phyloP scores from a whole-genome alignment of 176 grass and related monocot species.

The Pontederia paniculata region DNA sequence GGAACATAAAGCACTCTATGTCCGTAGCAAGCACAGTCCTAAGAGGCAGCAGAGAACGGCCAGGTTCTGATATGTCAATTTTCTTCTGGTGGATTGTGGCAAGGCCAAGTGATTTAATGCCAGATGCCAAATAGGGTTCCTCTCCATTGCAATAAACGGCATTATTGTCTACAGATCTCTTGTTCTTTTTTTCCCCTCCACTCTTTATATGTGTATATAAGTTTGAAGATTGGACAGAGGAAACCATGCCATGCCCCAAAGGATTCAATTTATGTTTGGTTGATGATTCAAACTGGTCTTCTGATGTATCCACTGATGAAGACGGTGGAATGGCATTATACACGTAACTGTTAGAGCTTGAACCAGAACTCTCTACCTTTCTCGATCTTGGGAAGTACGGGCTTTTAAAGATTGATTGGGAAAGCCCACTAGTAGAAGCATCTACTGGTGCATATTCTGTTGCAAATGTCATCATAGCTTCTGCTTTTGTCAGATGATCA shows the following conservation, averaged over 20 bases:
- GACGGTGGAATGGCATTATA: constrained; percentile 53
- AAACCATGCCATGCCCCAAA: constrained; percentile 11
- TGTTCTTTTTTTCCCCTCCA: constrained; percentile 42
- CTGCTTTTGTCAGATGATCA: constrained; percentile 73
- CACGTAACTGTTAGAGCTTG: constrained; percentile 70
- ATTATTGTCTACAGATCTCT: constrained; percentile 31
- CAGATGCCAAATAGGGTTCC: constrained; percentile 32
- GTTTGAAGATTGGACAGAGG: constrained; percentile 34
- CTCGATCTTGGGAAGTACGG: constrained; percentile 69
- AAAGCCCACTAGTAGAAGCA: constrained; percentile 26
- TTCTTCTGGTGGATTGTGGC: constrained; percentile 47
- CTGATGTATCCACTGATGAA: constrained; percentile 27
- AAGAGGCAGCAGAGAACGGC: constrained; percentile 56
- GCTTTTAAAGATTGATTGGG: constrained; percentile 46
- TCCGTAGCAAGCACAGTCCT: constrained; percentile 83
- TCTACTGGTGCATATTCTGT: constrained; percentile 90
- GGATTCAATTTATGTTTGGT: constrained; percentile 24
- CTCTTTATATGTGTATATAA: constrained; percentile 73
- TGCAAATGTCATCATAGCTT: constrained; percentile 91
- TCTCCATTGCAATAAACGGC: constrained; percentile 43
- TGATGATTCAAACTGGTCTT: constrained; percentile 52
- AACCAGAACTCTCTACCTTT: constrained; percentile 50
- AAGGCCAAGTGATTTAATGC: constrained; percentile 40
- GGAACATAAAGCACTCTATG: constrained; percentile 81
- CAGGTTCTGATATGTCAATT: constrained; percentile 46